Conservation (phyloP, 192 early-diverging fungal genomes). For the Coemansia sp. region DNA sequence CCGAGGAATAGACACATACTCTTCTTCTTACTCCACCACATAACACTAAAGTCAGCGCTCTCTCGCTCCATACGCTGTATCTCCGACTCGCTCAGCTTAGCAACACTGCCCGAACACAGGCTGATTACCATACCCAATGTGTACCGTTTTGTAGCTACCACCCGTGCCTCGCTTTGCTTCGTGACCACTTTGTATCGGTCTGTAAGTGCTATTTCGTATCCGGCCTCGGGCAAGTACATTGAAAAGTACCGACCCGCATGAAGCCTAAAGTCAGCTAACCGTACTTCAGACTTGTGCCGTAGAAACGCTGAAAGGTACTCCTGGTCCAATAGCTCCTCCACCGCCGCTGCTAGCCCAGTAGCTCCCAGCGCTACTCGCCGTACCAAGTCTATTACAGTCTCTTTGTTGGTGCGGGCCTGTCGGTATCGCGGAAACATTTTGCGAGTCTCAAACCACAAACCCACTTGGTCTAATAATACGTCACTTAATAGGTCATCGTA, state of each 20-base stretch:
- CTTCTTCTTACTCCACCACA: conserved; percentile 63
- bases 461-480: conserved; percentile 50
- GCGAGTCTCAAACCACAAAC: conserved; percentile 53
- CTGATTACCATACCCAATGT: conserved; percentile 40
- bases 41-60: conserved; percentile 67
- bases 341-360: conserved; percentile 22
- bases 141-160: conserved; percentile 47
- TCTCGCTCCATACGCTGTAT: conserved; percentile 40
- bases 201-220: conserved; percentile 69
- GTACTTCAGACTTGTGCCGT: conserved; percentile 32
- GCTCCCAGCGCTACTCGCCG: conserved; percentile 27
- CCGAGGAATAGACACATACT: conserved; percentile 69
- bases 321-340: conserved; percentile 32
- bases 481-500: conserved; percentile 59
- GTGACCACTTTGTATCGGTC: conserved; percentile 58
- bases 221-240: conserved; percentile 68
- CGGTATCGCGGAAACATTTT: conserved; percentile 53
- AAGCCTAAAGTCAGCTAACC: conserved; percentile 34
- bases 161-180: conserved; percentile 37
- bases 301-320: conserved; percentile 44
- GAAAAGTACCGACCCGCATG: conserved; percentile 64
- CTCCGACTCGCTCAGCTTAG: conserved; percentile 50
- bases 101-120: conserved; percentile 62
- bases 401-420: conserved; percentile 20
- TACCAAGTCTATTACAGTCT: conserved; percentile 18